phyloP scores from a whole-genome alignment of 2,329 filamentous ascomycete genomes.

The Pseudocercospora vitis region DNA sequence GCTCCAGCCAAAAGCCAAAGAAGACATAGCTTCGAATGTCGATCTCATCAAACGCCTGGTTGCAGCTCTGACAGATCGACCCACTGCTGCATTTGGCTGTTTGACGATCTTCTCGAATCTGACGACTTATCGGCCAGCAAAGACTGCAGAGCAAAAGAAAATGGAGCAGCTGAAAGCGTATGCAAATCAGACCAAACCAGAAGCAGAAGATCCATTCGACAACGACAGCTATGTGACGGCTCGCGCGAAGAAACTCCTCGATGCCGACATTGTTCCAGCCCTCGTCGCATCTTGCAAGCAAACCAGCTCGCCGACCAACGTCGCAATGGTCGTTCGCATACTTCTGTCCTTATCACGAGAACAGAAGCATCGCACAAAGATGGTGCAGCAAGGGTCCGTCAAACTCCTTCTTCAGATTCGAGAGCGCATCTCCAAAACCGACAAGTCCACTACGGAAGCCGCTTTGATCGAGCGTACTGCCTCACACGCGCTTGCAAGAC shows the following conservation, averaged over 20 bases:
- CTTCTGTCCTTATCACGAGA: slow-evolving; percentile 74
- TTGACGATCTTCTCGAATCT: slow-evolving; percentile 85
- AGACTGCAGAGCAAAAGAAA: slow-evolving; percentile 88
- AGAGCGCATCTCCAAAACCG: slow-evolving; percentile 58
- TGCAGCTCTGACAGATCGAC: slow-evolving; percentile 55
- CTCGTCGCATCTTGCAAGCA: slow-evolving; percentile 59
- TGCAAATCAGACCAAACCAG: slow-evolving; percentile 73
- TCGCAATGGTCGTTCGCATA: slow-evolving; percentile 73
- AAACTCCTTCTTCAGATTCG: slow-evolving; percentile 75
- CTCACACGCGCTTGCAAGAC: slow-evolving; percentile 49
- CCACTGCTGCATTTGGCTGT: slow-evolving; percentile 67
- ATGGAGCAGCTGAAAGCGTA: slow-evolving; percentile 92
- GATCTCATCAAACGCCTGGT: slow-evolving; percentile 70
- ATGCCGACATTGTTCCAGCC: slow-evolving; percentile 73
- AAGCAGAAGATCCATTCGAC: slow-evolving; percentile 65
- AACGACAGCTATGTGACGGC: slow-evolving; percentile 72
- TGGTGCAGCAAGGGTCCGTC: slow-evolving; percentile 92
- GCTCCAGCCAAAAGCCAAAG: slow-evolving; percentile 79
- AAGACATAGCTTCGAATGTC: slow-evolving; percentile 69
- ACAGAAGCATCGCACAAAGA: slow-evolving; percentile 69
- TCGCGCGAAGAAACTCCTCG: slow-evolving; percentile 76
- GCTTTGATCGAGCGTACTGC: slow-evolving; percentile 35
- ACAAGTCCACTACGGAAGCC: slow-evolving; percentile 36
- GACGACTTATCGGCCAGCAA: slow-evolving; percentile 72
- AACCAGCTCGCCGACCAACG: slow-evolving; percentile 60